Evolutionary conservation across 2,329 filamentous ascomycete species (phyloP).

Genomic region (Sphaerulina populicola): DNA sequence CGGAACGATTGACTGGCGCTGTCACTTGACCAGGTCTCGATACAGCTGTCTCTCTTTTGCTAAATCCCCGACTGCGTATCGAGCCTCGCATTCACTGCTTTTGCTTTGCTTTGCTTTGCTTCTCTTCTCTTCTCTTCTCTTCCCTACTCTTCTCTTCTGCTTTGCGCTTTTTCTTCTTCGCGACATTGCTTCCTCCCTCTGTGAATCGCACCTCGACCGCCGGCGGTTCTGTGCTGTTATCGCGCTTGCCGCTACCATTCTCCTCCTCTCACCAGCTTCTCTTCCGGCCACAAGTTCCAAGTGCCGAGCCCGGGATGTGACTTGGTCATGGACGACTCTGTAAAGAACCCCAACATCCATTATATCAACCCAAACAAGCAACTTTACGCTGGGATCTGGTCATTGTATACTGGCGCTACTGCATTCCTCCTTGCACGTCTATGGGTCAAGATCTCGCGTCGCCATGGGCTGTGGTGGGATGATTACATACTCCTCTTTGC

Average conservation of each 20-base stretch:
- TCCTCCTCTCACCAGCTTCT: background rate
- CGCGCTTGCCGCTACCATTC: background rate
- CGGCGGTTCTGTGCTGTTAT: background rate
- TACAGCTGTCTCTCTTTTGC: constrained; percentile 1
- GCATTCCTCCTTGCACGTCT: constrained; percentile 32
- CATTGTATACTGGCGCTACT: constrained; percentile 34
- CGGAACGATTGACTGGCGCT: background rate
- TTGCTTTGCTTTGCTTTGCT: no score
- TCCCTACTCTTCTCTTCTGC: background rate
- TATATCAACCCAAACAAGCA: constrained; percentile 34
- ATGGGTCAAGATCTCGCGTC: constrained; percentile 34
- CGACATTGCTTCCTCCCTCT: background rate
- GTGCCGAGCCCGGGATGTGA: constrained; percentile 12
- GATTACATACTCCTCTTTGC: constrained; percentile 34
- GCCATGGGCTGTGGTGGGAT: constrained; percentile 37
- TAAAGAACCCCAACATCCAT: constrained; percentile 12
- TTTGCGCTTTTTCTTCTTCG: background rate
- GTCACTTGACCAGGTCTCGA: constrained; percentile 3
- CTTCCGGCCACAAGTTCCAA: background rate
- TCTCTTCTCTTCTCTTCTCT: no score
- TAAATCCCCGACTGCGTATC: background rate
- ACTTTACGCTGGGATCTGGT: constrained; percentile 35
- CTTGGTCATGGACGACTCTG: constrained; percentile 14
- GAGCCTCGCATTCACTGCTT: background rate
- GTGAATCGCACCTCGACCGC: background rate